These are phyloP conservation scores for Trametes gibbosa DNA, from an alignment of 768 basidiomycete species.

Conservation along the genomic window DNA sequence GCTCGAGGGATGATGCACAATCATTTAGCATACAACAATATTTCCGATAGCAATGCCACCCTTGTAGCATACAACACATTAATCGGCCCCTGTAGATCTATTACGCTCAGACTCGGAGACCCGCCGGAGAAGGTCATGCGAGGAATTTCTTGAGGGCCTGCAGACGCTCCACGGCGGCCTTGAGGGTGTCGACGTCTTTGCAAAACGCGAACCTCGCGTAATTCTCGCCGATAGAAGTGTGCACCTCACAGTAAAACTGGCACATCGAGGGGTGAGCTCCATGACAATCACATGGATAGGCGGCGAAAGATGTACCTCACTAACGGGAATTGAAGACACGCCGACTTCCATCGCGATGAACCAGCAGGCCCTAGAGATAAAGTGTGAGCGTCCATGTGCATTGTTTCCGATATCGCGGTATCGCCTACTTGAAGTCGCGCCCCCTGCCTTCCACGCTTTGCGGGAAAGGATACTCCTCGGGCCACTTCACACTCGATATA, in stretches of 20 bases:
- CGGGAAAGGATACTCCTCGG: conserved; percentile 84
- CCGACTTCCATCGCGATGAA: conserved; percentile 89
- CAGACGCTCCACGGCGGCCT: conserved; percentile 78
- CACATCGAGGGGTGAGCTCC: conserved; percentile 5
- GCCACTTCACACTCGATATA: conserved; percentile 73
- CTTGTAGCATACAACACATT: not conserved
- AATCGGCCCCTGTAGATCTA: not conserved
- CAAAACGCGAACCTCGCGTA: conserved; percentile 93
- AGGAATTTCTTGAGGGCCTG: conserved; percentile 70
- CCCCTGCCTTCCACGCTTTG: conserved; percentile 72
- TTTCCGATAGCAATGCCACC: not conserved
- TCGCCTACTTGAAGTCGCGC: conserved; percentile 75
- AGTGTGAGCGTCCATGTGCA: not conserved
- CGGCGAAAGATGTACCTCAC: conserved; percentile 64
- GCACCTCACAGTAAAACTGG: conserved; percentile 91
- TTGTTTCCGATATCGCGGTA: not conserved
- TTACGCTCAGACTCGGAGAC: not conserved
- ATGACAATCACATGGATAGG: conserved; percentile 1
- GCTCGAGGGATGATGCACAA: conserved; percentile 29
- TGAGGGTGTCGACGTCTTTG: conserved; percentile 87
- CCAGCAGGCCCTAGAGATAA: conserved; percentile 74
- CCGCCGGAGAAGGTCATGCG: not conserved
- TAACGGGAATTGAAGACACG: conserved; percentile 92
- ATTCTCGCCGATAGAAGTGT: conserved; percentile 80
- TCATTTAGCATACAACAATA: not conserved